phyloP scores from a whole-genome alignment of 202 grass and related monocot genomes.

The Schoenoplectus tabernaemontani region DNA sequence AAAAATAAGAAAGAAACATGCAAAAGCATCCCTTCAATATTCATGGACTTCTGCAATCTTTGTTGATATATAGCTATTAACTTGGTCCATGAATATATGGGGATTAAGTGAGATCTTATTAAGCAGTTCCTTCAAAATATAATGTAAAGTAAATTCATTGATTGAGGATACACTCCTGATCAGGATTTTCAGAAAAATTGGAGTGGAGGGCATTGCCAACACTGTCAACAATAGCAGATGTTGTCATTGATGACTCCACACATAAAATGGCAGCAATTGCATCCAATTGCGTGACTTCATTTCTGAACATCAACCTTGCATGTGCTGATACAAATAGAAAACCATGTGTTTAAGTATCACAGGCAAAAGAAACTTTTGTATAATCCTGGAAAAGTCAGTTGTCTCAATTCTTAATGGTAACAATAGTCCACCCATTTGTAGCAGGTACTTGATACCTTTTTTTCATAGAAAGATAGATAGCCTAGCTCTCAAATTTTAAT shows the following conservation, averaged over 20 bases:
- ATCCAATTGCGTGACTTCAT: conserved; percentile 61
- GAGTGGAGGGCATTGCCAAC: conserved; percentile 64
- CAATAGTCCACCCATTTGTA: too few species aligned
- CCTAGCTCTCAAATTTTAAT: too few species aligned
- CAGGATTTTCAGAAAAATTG: conserved; percentile 77
- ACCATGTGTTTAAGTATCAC: background rate
- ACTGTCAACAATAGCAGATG: conserved; percentile 59
- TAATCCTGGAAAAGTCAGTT: too few species aligned
- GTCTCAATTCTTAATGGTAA: too few species aligned
- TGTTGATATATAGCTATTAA: background rate
- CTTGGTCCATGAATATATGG: background rate
- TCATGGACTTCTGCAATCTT: background rate
- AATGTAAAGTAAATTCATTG: background rate
- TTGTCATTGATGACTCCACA: conserved; percentile 91
- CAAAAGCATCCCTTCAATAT: background rate
- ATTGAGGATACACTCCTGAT: conserved; percentile 84
- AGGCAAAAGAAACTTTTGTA: too few species aligned
- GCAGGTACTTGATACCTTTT: too few species aligned
- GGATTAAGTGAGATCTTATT: background rate
- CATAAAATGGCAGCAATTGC: conserved; percentile 84
- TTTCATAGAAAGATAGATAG: too few species aligned
- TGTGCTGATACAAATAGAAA: conserved; percentile 46
- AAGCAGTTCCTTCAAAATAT: background rate
- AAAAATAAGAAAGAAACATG: background rate
- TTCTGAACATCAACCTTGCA: conserved; percentile 90